Evolutionary conservation across 257 asterid species (phyloP).

Genomic region (Solanum megistacrolobum): DNA sequence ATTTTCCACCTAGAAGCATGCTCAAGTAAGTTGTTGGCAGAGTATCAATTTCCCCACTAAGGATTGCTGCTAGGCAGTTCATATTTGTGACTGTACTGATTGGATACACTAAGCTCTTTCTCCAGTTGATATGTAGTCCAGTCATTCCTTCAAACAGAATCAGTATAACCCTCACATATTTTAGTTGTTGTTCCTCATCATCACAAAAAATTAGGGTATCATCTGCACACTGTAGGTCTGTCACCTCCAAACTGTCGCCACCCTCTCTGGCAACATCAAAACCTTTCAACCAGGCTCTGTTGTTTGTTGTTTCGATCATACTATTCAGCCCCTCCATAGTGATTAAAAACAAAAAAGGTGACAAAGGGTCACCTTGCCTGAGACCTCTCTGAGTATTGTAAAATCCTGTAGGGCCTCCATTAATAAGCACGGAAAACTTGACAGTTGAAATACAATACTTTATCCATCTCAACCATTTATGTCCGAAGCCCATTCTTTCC

Average conservation of each 20-base stretch:
- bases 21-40: not conserved
- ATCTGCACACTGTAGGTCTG: not conserved
- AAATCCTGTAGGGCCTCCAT: not conserved
- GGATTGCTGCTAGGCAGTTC: not conserved
- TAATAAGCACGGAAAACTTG: not conserved
- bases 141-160: not conserved
- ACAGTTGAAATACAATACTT: not conserved
- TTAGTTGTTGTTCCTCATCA: not conserved
- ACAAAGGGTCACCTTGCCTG: not conserved
- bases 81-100: not conserved
- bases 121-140: not conserved
- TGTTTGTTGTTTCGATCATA: not conserved
- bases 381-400: not conserved
- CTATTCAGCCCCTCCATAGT: not conserved
- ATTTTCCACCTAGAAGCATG: not conserved
- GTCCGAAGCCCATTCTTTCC: not conserved
- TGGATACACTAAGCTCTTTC: not conserved
- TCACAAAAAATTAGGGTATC: not conserved
- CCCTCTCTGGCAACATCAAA: not conserved
- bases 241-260: not conserved
- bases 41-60: not conserved
- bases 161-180: not conserved
- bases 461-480: not conserved
- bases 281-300: not conserved
- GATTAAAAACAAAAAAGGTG: not conserved